Base-by-base conservation (phyloP, 805 yeast species). In the Scheffersomyces stipitis region DNA sequence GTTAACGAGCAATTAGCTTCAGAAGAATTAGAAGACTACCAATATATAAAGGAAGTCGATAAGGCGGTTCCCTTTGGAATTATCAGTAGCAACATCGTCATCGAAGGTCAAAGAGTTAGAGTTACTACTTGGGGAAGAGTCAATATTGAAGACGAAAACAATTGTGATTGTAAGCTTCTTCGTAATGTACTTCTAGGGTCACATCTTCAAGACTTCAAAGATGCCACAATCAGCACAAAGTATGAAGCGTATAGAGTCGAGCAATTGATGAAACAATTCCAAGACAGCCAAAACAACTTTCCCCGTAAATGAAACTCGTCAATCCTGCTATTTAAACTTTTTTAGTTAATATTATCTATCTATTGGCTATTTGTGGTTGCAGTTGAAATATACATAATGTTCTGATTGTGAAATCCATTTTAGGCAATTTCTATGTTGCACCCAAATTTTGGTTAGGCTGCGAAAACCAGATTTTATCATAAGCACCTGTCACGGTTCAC, bases 161-260 rank as follows among this genome's bases (percentile, higher is more conserved):
- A 35, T 8, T 49, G 56, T 41, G 60, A 58, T 36, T 49, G 49
- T 22, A 38, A 37, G 17, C 20, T 48, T 2, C 46, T 56, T 34
- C 44, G 44, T 36, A 46, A 45, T 32, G 34, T 54, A 8, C 30
- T 58, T 9, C 45, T 58, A 23, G 53, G 49, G 4, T 47, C 60
- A 3, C 62, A 58, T 42, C 34, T 55, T 30, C 54, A 54, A 31
- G 62, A 56, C 37, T 53, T 58, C 24, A 56, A 48, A 34, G 64
- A 58, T 24, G 34, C 45, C 24, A 56, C 58, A 12, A 18, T 42
- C 5, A 34, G 37, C 17, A 38, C 28, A 13, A 48, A 49, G 36
- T 56, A 56, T 31, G 62, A 56, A 30, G 22, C 24, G n/a, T 55
- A 33, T 31, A 37, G 51, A 33, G 39, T 43, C 22, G 47, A 44